Evolutionary conservation across 2,329 filamentous ascomycete species (phyloP).

Genomic region (Orbilia brochopaga): DNA sequence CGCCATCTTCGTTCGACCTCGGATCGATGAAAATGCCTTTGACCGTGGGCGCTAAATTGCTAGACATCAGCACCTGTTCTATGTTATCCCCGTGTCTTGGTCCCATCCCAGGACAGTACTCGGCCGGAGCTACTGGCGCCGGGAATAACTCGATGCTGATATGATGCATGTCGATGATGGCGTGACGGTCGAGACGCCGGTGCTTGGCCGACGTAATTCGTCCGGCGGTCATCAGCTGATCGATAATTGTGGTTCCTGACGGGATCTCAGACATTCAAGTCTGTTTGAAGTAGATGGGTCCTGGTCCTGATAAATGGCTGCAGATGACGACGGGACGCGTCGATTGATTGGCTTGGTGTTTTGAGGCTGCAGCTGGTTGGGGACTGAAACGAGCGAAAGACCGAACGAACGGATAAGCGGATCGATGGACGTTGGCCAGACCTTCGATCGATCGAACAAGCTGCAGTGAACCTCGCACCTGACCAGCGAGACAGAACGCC

Average conservation of each 20-base stretch:
- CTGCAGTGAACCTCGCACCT: too few species aligned
- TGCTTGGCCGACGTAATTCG: slow-evolving; percentile 1
- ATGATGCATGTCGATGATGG: neutral
- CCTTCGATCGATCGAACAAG: too few species aligned
- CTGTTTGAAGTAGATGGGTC: too few species aligned
- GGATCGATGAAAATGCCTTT: slow-evolving; percentile 15
- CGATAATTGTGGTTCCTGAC: neutral
- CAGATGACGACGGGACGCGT: too few species aligned
- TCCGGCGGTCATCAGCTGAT: neutral
- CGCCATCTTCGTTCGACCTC: slow-evolving; percentile 28
- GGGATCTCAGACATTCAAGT: too few species aligned
- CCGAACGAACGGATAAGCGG: too few species aligned
- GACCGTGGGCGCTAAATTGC: slow-evolving; percentile 14
- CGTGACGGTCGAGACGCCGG: neutral
- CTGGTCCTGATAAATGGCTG: too few species aligned
- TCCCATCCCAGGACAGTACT: neutral
- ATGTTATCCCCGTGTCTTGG: neutral
- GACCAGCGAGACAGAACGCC: neutral
- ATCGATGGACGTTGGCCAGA: too few species aligned
- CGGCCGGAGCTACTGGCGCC: neutral
- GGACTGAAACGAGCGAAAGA: too few species aligned
- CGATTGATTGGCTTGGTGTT: too few species aligned
- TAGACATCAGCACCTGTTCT: slow-evolving; percentile 27
- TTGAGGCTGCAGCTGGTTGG: too few species aligned
- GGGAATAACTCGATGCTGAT: neutral